Evolutionary conservation across 208 protist species (phyloP), one percentile per base, ranked within the genome.

Genomic region (Herpetomonas samuelpessoai): DNA sequence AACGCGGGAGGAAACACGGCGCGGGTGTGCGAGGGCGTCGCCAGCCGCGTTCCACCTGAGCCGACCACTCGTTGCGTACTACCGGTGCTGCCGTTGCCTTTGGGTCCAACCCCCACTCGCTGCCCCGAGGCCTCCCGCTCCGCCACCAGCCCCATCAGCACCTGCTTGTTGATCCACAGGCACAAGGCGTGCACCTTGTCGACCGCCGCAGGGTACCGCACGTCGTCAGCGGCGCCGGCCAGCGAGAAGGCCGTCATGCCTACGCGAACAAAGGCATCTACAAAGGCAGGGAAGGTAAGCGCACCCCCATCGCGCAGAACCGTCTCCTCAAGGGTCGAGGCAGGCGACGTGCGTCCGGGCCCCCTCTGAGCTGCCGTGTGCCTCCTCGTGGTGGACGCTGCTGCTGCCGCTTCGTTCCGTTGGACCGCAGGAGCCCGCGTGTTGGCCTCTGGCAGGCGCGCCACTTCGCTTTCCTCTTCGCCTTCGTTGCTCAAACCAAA

Each of bases 201-300:
- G 0, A 62, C 58, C 31, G 77, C 74, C 24, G 87, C 83, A 22
- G 83, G 86, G 64, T 86, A 89, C 44, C 72, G 74, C 2, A 49
- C 24, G 4, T 35, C 39, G 35, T 88, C 76, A 18, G 59, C 59
- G 3, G 22, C 39, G 31, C 65, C 69, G 10, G 57, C 52, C 14
- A 73, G 79, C 6, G 79, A 75, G 62, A 93, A 93, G n/a, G 75
- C 76, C 0, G 77, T 86, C 59, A 91, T 62, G 22, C 78, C 83
- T 1, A 93, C 76, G 14, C 87, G 83, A n/a, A 81, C 69, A 69
- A 91, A 85, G 1, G 76, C 69, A 49, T 93, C 83, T 14, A 84
- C 68, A 65, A 93, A 93, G 46, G 65, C 52, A 27, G 79, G 19
- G 57, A 79, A 93, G 0, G 76, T 58, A 2, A 93, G 57, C 18